phyloP scores from a whole-genome alignment of 2,329 filamentous ascomycete species.

The Nigrospora oryzae region DNA sequence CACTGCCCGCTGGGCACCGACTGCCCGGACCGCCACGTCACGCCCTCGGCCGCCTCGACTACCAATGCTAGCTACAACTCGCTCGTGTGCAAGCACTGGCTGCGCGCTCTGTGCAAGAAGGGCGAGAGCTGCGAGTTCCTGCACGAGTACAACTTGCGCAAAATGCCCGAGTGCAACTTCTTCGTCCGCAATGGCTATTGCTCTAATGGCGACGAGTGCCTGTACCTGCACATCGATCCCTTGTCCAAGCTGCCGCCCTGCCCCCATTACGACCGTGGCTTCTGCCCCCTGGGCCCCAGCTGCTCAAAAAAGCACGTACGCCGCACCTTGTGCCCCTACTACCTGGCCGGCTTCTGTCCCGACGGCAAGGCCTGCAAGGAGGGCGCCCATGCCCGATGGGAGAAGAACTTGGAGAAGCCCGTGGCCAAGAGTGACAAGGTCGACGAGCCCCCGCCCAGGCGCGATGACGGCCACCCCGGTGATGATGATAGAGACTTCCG shows the following conservation, averaged over 20 bases:
- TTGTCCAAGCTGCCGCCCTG: slow-evolving; percentile 72
- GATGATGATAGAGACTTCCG: slow-evolving; percentile 18
- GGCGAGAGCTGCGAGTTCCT: slow-evolving; percentile 95
- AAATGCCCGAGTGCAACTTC: slow-evolving; percentile 98
- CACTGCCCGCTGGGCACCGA: slow-evolving; percentile 78
- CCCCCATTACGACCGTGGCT: slow-evolving; percentile 88
- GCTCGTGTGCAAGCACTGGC: slow-evolving; percentile 97
- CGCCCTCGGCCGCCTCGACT: slow-evolving; percentile 25
- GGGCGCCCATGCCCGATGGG: slow-evolving; percentile 78
- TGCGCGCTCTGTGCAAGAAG: slow-evolving; percentile 95
- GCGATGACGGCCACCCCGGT: slow-evolving; percentile 30
- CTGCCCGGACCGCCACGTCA: slow-evolving; percentile 76
- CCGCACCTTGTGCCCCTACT: slow-evolving; percentile 72
- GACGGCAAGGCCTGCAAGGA: slow-evolving; percentile 67
- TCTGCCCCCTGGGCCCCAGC: slow-evolving; percentile 80
- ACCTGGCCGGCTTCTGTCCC: slow-evolving; percentile 90
- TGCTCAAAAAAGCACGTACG: slow-evolving; percentile 88
- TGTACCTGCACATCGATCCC: slow-evolving; percentile 85
- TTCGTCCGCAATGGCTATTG: slow-evolving; percentile 91
- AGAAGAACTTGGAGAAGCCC: slow-evolving; percentile 67
- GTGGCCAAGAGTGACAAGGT: slow-evolving; percentile 58
- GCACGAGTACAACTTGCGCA: slow-evolving; percentile 95
- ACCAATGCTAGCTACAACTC: slow-evolving; percentile 55
- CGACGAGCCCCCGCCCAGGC: slow-evolving; percentile 33
- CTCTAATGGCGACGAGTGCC: slow-evolving; percentile 91